These are phyloP conservation scores for Zygosaccharomyces pseudorouxii DNA, from an alignment of 805 yeast species.

Conservation along the genomic window DNA sequence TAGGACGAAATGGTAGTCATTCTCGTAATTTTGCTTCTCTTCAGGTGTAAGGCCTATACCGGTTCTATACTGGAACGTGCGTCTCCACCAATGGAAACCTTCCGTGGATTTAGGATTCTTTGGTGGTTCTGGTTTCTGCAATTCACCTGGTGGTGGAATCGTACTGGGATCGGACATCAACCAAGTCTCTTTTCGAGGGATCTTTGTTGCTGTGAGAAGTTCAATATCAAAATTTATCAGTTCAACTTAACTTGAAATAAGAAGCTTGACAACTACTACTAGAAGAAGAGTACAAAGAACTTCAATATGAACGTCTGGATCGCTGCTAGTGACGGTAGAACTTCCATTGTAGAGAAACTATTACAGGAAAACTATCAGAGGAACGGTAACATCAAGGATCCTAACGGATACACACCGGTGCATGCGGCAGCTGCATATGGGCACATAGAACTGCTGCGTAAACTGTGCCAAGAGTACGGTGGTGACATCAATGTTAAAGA, in stretches of 20 bases:
- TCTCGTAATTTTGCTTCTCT: constrained; percentile 54
- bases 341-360: constrained; percentile 51
- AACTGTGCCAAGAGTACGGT: constrained; percentile 40
- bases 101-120: constrained; percentile 15
- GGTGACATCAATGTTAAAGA: constrained; percentile 85
- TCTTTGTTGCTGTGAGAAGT: not conserved
- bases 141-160: constrained; percentile 16
- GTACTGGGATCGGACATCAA: constrained; percentile 5
- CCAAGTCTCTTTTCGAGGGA: not conserved
- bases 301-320: constrained; percentile 75
- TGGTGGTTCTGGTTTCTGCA: constrained; percentile 20
- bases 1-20: constrained; percentile 44
- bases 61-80: constrained; percentile 64
- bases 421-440: constrained; percentile 98
- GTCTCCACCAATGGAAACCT: constrained; percentile 80
- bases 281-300: not conserved
- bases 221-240: constrained; percentile 4
- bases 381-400: constrained; percentile 73
- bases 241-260: not conserved
- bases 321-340: constrained; percentile 84
- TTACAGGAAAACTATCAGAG: constrained; percentile 44
- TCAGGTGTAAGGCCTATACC: constrained; percentile 57
- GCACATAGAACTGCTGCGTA: constrained; percentile 56
- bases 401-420: constrained; percentile 92
- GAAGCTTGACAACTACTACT: not conserved